Evolutionary conservation across 164 flowering plant genomes (phyloP).

Genomic region (Kalanchoe fedtschenkoi): DNA sequence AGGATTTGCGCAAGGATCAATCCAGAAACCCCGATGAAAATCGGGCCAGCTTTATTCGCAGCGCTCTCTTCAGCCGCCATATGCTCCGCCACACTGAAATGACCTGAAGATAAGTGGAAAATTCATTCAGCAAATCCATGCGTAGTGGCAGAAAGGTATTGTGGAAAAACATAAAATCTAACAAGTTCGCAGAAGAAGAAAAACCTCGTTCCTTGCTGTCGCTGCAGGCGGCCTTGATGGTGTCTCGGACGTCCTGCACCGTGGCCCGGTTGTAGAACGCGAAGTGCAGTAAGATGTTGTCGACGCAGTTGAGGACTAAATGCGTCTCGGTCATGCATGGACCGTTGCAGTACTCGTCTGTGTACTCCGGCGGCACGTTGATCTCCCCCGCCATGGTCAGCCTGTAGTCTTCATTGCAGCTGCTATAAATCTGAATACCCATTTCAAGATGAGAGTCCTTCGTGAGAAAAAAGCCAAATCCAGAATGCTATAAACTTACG

Average conservation of each 20-base stretch:
- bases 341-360: constrained; percentile 5
- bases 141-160: no score
- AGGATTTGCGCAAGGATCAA: constrained; percentile 11
- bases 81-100: constrained; percentile 65
- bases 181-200: no score
- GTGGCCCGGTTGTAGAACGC: constrained; percentile 6
- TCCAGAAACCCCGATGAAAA: constrained; percentile 10
- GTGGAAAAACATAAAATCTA: no score
- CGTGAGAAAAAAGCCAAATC: no score
- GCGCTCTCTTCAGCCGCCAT: constrained; percentile 23
- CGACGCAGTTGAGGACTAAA: constrained; percentile 6
- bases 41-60: constrained; percentile 9
- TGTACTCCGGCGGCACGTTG: not conserved
- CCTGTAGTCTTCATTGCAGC: constrained; percentile 5
- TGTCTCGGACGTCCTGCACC: constrained; percentile 3
- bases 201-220: constrained; percentile 8
- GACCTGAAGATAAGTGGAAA: constrained; percentile 24
- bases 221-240: constrained; percentile 8
- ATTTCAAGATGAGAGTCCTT: not conserved
- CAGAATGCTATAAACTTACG: not conserved
- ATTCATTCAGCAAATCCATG: no score
- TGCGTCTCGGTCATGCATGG: constrained; percentile 9
- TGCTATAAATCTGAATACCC: not conserved
- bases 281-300: constrained; percentile 3
- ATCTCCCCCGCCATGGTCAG: constrained; percentile 3